Evolutionary conservation across 495 filamentous ascomycete genomes (phyloP).

Genomic region (Talaromyces stipitatus): DNA sequence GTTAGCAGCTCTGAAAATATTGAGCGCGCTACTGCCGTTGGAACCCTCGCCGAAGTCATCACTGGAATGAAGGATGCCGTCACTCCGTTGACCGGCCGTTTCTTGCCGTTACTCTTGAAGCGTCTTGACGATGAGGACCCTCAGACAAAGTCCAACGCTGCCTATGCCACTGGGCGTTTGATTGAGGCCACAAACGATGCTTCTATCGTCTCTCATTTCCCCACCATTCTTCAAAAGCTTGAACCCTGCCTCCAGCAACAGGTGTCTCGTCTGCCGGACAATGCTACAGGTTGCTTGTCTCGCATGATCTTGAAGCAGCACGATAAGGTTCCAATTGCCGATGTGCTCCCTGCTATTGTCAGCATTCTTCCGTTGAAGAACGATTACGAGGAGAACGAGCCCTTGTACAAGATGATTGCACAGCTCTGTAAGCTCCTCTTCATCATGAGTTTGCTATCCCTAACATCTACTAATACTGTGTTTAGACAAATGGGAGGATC

Average conservation of each 20-base stretch:
- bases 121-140: slow-evolving; percentile 82
- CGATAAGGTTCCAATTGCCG: slow-evolving; percentile 65
- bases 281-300: slow-evolving; percentile 84
- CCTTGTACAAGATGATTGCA: slow-evolving; percentile 80
- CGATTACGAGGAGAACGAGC: slow-evolving; percentile 94
- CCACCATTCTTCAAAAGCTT: slow-evolving; percentile 69
- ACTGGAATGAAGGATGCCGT: slow-evolving; percentile 71
- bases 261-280: slow-evolving; percentile 77
- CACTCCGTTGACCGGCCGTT: slow-evolving; percentile 64
- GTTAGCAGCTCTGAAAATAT: slow-evolving; percentile 73
- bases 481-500: slow-evolving; percentile 63
- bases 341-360: slow-evolving; percentile 76
- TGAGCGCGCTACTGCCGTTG: slow-evolving; percentile 83
- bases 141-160: slow-evolving; percentile 91
- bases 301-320: slow-evolving; percentile 85
- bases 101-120: slow-evolving; percentile 78
- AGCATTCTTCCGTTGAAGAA: slow-evolving; percentile 80
- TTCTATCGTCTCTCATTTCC: slow-evolving; percentile 64
- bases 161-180: slow-evolving; percentile 81
- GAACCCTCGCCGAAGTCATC: slow-evolving; percentile 87
- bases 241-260: slow-evolving; percentile 73
- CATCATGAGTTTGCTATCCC: background rate
- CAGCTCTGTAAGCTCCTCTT: slow-evolving; percentile 61
- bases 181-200: slow-evolving; percentile 64
- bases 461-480: slow-evolving; percentile 12